A percentile compares a stretch with the other conserved stretches of the same genome.
Evolutionary conservation across 2,329 filamentous ascomycete genomes (phyloP).

Genomic region (Xylariomycetidae sp.): DNA sequence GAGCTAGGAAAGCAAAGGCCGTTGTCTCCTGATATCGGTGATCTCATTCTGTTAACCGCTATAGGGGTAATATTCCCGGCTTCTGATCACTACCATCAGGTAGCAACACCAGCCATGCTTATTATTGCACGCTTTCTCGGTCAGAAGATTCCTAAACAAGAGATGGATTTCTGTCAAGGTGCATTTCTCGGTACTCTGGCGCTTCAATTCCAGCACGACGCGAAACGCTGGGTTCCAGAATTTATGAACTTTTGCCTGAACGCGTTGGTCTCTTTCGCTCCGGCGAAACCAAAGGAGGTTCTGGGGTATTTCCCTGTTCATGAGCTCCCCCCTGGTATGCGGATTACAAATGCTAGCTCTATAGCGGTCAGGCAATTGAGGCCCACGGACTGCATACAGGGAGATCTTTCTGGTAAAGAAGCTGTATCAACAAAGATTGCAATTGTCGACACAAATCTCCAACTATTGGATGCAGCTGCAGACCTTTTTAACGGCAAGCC

Average conservation of each 20-base stretch:
- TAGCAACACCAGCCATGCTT: constrained; percentile 85
- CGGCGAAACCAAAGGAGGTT: constrained; percentile 40
- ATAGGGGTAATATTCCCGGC: constrained; percentile 85
- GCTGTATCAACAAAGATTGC: constrained; percentile 41
- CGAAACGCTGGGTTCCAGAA: constrained; percentile 87
- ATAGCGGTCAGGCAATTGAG: constrained; percentile 46
- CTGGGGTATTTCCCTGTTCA: constrained; percentile 62
- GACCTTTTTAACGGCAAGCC: constrained; percentile 70
- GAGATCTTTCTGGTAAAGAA: constrained; percentile 27
- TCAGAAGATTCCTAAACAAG: constrained; percentile 62
- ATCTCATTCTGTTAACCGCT: constrained; percentile 78
- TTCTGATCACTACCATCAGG: constrained; percentile 94
- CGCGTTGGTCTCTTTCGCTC: constrained; percentile 64
- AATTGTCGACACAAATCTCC: constrained; percentile 57
- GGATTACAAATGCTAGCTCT: constrained; percentile 41
- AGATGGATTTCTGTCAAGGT: constrained; percentile 67
- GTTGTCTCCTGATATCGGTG: constrained; percentile 56
- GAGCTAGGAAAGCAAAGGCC: constrained; percentile 46
- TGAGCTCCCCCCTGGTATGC: constrained; percentile 45
- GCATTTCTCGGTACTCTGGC: constrained; percentile 74
- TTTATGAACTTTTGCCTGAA: constrained; percentile 77
- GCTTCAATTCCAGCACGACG: constrained; percentile 75
- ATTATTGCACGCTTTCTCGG: constrained; percentile 80
- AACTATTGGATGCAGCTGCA: constrained; percentile 63
- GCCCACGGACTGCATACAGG: constrained; percentile 52